Evolutionary conservation across 441 rosid genomes (phyloP).

Genomic region (Populus hybrid): DNA sequence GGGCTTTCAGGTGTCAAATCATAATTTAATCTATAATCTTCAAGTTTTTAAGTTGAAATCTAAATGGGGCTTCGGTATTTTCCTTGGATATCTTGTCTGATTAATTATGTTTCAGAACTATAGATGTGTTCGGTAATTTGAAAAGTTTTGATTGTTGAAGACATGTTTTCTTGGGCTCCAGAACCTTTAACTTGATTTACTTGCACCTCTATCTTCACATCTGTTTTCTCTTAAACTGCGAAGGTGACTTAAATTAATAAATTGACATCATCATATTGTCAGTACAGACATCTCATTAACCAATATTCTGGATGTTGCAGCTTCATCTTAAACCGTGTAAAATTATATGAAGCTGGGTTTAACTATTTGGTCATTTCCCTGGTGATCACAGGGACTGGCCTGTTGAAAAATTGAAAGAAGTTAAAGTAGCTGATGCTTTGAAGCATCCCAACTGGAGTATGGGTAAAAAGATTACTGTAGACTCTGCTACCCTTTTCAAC

Average conservation of each 20-base stretch:
- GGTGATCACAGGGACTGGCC: conserved; percentile 68
- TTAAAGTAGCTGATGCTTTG: conserved; percentile 88
- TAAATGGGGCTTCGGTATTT: not conserved
- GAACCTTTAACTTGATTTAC: not conserved
- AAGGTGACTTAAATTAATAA: not conserved
- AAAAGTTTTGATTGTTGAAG: not conserved
- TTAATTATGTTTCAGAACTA: not conserved
- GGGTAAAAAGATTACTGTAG: conserved; percentile 96
- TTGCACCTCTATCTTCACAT: not conserved
- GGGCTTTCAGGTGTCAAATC: conserved; percentile 80
- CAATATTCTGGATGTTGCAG: no score
- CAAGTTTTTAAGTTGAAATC: conserved; percentile 9
- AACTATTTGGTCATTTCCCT: conserved; percentile 19
- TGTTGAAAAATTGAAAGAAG: conserved; percentile 85
- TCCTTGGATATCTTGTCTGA: not conserved
- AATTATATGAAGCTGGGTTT: conserved; percentile 10
- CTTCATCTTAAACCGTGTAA: not conserved
- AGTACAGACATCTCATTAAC: not conserved
- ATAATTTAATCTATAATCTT: conserved; percentile 15
- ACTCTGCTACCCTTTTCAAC: conserved; percentile 97
- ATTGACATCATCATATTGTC: not conserved
- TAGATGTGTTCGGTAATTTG: not conserved
- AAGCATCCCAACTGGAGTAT: conserved; percentile 95
- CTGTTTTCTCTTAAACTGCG: not conserved
- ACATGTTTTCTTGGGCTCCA: not conserved